Conservation (phyloP, 106 monocot genomes). For the Xerophyta viscosa region DNA sequence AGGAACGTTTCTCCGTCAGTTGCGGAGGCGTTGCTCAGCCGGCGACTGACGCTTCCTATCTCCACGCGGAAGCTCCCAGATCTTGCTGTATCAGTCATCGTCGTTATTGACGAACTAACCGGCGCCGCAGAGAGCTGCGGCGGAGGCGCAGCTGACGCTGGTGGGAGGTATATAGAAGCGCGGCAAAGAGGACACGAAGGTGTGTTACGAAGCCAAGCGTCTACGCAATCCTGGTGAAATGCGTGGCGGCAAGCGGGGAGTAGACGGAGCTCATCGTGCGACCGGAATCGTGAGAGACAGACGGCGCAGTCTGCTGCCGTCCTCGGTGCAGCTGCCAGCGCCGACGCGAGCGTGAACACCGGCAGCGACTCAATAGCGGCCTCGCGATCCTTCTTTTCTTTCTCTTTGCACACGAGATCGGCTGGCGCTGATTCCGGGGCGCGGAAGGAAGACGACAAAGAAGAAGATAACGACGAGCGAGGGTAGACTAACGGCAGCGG, state of each 20-base stretch:
- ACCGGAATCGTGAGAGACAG: conserved; percentile 20
- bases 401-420: too few species aligned
- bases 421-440: too few species aligned
- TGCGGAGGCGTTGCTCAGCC: background rate
- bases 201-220: conserved; percentile 19
- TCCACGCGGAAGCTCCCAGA: background rate
- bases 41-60: background rate
- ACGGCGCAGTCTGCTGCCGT: conserved; percentile 15
- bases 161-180: conserved; percentile 8
- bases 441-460: background rate
- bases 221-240: conserved; percentile 29
- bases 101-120: too few species aligned
- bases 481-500: too few species aligned
- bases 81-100: too few species aligned
- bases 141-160: conserved; percentile 2
- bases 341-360: background rate
- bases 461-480: background rate
- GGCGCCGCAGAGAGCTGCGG: too few species aligned
- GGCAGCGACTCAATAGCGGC: background rate
- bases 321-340: background rate
- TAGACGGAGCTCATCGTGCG: conserved; percentile 14
- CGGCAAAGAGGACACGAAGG: conserved; percentile 30
- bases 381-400: background rate
- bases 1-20: too few species aligned
- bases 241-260: conserved; percentile 30